phyloP scores from a whole-genome alignment of 2,329 filamentous ascomycete genomes.

The Emmonsiellopsis sp. region DNA sequence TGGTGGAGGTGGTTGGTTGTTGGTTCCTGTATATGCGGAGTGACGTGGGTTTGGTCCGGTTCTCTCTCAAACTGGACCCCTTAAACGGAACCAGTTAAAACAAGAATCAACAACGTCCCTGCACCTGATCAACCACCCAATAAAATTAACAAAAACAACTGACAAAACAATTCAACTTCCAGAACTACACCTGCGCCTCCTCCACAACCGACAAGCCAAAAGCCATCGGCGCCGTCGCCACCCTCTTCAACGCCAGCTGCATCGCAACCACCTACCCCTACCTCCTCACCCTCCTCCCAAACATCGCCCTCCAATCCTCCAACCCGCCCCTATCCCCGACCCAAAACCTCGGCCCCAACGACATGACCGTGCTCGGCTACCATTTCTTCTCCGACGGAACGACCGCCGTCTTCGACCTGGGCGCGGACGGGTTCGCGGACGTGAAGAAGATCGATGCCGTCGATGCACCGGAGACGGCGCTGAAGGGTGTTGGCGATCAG shows the following conservation, averaged over 20 bases:
- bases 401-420: constrained; percentile 71
- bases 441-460: constrained; percentile 55
- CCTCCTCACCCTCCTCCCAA: constrained; percentile 56
- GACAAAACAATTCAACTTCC: neutral
- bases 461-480: constrained; percentile 53
- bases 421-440: constrained; percentile 50
- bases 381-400: constrained; percentile 69
- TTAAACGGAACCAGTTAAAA: no score
- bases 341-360: constrained; percentile 41
- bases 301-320: constrained; percentile 57
- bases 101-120: no score
- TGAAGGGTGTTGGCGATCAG: constrained; percentile 46
- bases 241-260: constrained; percentile 82
- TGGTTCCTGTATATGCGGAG: no score
- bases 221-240: constrained; percentile 65
- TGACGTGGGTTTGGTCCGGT: no score
- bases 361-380: constrained; percentile 59
- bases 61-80: no score
- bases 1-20: no score
- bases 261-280: constrained; percentile 61
- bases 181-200: constrained; percentile 83
- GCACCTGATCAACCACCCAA: neutral
- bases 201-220: constrained; percentile 54
- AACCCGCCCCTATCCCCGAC: constrained; percentile 24
- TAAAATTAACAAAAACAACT: constrained; percentile 18